Conservation (phyloP, 805 yeast species). For the Pichia deserticola region DNA sequence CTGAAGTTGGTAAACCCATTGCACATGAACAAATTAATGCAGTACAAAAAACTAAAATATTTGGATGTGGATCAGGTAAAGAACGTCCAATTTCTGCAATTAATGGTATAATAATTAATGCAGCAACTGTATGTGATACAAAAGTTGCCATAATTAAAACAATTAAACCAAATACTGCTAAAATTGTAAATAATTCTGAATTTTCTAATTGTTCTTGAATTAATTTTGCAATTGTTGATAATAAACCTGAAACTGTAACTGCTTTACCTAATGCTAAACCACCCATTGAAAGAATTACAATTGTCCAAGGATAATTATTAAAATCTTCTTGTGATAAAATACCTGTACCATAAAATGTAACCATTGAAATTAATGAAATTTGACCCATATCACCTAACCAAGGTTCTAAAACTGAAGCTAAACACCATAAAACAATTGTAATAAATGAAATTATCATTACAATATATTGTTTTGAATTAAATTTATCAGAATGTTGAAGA, state of each 20-base stretch:
- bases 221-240: conserved; percentile 64
- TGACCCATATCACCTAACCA: conserved; percentile 95
- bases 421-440: conserved; percentile 87
- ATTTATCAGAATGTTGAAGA: conserved; percentile 54
- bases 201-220: conserved; percentile 63
- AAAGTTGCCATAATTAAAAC: conserved; percentile 85
- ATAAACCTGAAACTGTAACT: conserved; percentile 82
- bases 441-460: conserved; percentile 56
- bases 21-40: conserved; percentile 82
- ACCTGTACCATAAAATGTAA: conserved; percentile 91
- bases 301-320: conserved; percentile 95
- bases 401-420: conserved; percentile 65
- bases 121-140: conserved; percentile 96
- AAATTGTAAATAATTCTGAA: conserved; percentile 64
- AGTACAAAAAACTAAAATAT: conserved; percentile 61
- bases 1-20: conserved; percentile 96
- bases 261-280: conserved; percentile 95
- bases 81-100: conserved; percentile 83
- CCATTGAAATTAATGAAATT: conserved; percentile 80
- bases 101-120: conserved; percentile 83
- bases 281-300: conserved; percentile 94
- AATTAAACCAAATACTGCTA: conserved; percentile 72
- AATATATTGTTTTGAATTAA: conserved; percentile 68
- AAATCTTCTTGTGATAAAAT: conserved; percentile 82
- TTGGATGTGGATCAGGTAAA: conserved; percentile 74